Evolutionary conservation across 768 basidiomycete species (phyloP), one percentile per base, ranked within the genome.

Genomic region (Podaxis pistillaris): DNA sequence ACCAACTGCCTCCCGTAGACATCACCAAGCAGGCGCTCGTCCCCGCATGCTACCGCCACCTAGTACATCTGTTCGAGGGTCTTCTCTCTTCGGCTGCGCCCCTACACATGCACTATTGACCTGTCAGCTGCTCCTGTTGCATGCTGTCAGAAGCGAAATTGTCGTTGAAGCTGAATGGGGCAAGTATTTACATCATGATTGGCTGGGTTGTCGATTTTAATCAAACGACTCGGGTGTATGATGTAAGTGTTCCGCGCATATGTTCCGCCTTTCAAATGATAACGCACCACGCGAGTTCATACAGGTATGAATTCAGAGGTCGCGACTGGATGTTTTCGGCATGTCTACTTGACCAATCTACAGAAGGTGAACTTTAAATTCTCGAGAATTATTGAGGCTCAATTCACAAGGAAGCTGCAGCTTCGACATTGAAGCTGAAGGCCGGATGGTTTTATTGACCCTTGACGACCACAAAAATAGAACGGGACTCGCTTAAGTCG

Each of bases 101-200:
- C 24, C 38, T n/a, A 13, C 46, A 40, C 56, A 57, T 33, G 56
- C 41, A 41, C 15, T 46, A 5, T 28, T 17, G 56, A 7, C 28
- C 49, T 41, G 37, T 57, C 56, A 57, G 38, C 56, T 57, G 56
- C 26, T 57, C 15, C 7, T 6, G 37, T 15, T 46, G 56, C 56
- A 57, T 28, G 41, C 56, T 44, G 56, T 46, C 6, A 0, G 38
- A 30, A 28, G 56, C 0, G 56, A 13, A 8, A 28, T 17, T 24
- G 19, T 13, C 2, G 44, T 19, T 22, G 24, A 15, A 50, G 13
- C 49, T 24, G 13, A 28, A 12, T 8, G 26, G 38, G n/a, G 41
- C 46, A 46, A 30, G 49, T 4, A 5, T 26, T 28, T 4, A 12
- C 49, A 50, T 44, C 40, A 57, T 57, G 49, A 26, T 50, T 50